These are phyloP conservation scores for Saitozyma podzolica DNA, from an alignment of 768 basidiomycete species.

Conservation along the genomic window DNA sequence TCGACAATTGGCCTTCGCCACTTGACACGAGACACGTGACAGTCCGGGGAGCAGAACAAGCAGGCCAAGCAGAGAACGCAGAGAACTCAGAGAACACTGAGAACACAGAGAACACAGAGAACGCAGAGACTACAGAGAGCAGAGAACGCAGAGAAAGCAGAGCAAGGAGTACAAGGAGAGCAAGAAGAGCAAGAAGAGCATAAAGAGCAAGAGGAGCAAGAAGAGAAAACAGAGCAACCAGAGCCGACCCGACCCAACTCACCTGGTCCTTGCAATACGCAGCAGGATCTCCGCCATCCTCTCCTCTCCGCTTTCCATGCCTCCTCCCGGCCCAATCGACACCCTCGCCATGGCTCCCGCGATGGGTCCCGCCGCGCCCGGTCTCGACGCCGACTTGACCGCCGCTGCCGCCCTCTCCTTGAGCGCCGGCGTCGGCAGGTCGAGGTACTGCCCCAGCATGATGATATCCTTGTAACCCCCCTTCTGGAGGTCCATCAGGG, in stretches of 20 bases:
- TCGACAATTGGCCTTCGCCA: not conserved
- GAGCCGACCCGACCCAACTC: slow-evolving; percentile 7
- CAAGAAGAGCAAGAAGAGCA: no score
- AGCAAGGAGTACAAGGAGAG: no score
- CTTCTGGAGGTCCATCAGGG: slow-evolving; percentile 30
- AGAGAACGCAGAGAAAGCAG: no score
- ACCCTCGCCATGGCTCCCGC: not conserved
- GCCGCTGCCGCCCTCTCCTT: slow-evolving; percentile 44
- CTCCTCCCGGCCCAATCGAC: not conserved
- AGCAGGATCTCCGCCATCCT: slow-evolving; percentile 49
- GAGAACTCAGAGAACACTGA: no score
- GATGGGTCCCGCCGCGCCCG: slow-evolving; percentile 1
- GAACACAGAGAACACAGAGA: no score
- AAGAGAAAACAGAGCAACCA: no score
- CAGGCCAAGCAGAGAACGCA: no score
- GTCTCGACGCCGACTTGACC: slow-evolving; percentile 37
- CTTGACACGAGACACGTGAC: not conserved
- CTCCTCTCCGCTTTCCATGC: slow-evolving; percentile 28
- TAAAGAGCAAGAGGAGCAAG: no score
- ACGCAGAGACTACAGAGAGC: no score
- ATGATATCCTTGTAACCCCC: slow-evolving; percentile 48
- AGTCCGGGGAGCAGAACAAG: not conserved
- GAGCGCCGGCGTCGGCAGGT: slow-evolving; percentile 43
- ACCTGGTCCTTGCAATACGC: slow-evolving; percentile 46
- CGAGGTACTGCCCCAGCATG: slow-evolving; percentile 49